These are phyloP conservation scores for Friedmanniomyces simplex DNA, from an alignment of 495 filamentous ascomycete genomes.

Conservation along the genomic window DNA sequence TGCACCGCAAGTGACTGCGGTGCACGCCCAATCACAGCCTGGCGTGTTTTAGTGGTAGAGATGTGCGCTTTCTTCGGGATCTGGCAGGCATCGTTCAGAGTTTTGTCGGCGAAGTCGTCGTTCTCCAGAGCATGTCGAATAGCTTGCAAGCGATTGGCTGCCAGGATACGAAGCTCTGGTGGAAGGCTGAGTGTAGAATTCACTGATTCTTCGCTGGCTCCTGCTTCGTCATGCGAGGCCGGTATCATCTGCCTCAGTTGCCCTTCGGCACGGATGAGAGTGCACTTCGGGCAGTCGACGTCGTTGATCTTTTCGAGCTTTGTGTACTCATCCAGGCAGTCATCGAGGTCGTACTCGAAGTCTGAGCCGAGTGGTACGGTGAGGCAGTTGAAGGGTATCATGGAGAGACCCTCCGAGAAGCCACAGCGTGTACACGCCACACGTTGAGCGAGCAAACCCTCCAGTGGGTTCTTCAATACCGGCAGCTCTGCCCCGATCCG, in stretches of 20 bases:
- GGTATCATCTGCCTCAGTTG: slow-evolving; percentile 40
- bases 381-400: slow-evolving; percentile 89
- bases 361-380: slow-evolving; percentile 57
- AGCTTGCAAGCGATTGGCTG: slow-evolving; percentile 43
- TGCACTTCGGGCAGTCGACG: slow-evolving; percentile 88
- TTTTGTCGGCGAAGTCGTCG: slow-evolving; percentile 70
- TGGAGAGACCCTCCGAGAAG: slow-evolving; percentile 71
- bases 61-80: slow-evolving; percentile 59
- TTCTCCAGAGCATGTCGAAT: slow-evolving; percentile 62
- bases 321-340: slow-evolving; percentile 78
- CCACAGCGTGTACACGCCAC: slow-evolving; percentile 83
- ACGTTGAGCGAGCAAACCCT: slow-evolving; percentile 79
- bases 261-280: slow-evolving; percentile 47
- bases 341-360: slow-evolving; percentile 52
- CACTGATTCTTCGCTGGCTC: neutral
- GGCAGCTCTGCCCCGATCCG: slow-evolving; percentile 15
- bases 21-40: slow-evolving; percentile 70
- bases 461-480: slow-evolving; percentile 54
- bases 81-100: slow-evolving; percentile 59
- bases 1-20: slow-evolving; percentile 75
- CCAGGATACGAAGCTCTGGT: slow-evolving; percentile 12
- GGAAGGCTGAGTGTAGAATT: slow-evolving; percentile 19
- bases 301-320: slow-evolving; percentile 72
- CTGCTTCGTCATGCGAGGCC: neutral
- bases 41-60: slow-evolving; percentile 72